Percentiles rank a stretch among this genome's conserved stretches.
phyloP scores from a whole-genome alignment of 2,329 filamentous ascomycete species.

The Grosmannia serpens region DNA sequence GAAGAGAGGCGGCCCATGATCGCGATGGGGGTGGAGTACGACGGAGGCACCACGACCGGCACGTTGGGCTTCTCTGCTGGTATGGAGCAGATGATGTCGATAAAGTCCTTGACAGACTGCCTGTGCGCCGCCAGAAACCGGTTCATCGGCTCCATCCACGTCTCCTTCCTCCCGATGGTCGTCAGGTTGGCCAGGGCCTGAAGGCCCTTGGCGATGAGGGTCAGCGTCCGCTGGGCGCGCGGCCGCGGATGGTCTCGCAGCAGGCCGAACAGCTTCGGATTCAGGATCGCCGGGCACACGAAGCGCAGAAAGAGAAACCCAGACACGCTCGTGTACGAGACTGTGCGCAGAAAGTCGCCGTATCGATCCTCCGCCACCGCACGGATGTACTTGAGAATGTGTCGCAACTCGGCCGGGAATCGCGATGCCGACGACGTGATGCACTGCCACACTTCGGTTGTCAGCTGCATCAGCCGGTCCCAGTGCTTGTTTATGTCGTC shows the following conservation, averaged over 20 bases:
- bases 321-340: conserved; percentile 87
- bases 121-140: conserved; percentile 67
- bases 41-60: conserved; percentile 54
- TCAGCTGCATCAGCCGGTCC: conserved; percentile 62
- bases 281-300: conserved; percentile 91
- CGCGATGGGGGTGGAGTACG: conserved; percentile 85
- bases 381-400: conserved; percentile 81
- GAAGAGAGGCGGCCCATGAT: conserved; percentile 75
- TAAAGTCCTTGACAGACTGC: conserved; percentile 71
- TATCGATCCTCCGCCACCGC: conserved; percentile 92
- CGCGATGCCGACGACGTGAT: conserved; percentile 65
- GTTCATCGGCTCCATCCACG: conserved; percentile 99
- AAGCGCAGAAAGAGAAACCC: conserved; percentile 91
- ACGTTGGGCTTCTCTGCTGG: conserved; percentile 53
- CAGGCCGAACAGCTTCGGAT: conserved; percentile 85
- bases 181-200: conserved; percentile 87
- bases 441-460: conserved; percentile 73
- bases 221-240: conserved; percentile 76
- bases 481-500: conserved; percentile 78
- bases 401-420: conserved; percentile 69
- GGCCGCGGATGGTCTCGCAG: conserved; percentile 71
- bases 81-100: conserved; percentile 77
- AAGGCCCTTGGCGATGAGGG: conserved; percentile 82
- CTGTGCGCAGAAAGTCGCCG: conserved; percentile 80
- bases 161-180: conserved; percentile 85